Evolutionary conservation across 75 land plant species (phyloP).

Genomic region (Cryptomeria japonica): DNA sequence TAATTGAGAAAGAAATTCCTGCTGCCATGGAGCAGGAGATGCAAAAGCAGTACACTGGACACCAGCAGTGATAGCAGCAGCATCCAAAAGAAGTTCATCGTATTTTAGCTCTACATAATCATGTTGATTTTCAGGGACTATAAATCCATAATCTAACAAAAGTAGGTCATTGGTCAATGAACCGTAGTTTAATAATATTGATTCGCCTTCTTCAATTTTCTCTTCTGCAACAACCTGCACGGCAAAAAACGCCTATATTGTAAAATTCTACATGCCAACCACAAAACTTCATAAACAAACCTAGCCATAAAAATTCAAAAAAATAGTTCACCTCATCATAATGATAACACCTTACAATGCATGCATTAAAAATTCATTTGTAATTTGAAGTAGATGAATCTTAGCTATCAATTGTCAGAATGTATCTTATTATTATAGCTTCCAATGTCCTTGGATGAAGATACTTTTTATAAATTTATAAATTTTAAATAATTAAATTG

Average conservation of each 20-base stretch:
- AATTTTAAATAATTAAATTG: neutral
- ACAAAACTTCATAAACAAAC: neutral
- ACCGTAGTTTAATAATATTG: conserved; percentile 74
- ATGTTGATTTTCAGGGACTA: conserved; percentile 76
- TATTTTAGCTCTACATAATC: conserved; percentile 84
- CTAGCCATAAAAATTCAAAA: conserved; percentile 3
- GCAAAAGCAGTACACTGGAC: conserved; percentile 57
- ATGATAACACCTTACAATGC: neutral
- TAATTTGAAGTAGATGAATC: neutral
- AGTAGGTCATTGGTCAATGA: conserved; percentile 77
- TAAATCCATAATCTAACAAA: conserved; percentile 92
- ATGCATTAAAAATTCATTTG: neutral
- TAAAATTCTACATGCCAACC: neutral
- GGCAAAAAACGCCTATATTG: neutral
- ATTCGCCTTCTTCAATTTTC: conserved; percentile 45
- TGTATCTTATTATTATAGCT: neutral
- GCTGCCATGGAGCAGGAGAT: conserved; percentile 76
- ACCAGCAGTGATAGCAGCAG: conserved; percentile 77
- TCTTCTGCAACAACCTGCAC: conserved; percentile 77
- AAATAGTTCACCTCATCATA: neutral
- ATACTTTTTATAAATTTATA: too few relatives aligned
- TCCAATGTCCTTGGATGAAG: neutral
- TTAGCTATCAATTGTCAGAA: neutral
- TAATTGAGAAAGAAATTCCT: conserved; percentile 47
- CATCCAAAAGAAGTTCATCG: conserved; percentile 72